Conservation (phyloP, 2,329 filamentous ascomycete genomes). For the Macrophomina phaseolina region DNA sequence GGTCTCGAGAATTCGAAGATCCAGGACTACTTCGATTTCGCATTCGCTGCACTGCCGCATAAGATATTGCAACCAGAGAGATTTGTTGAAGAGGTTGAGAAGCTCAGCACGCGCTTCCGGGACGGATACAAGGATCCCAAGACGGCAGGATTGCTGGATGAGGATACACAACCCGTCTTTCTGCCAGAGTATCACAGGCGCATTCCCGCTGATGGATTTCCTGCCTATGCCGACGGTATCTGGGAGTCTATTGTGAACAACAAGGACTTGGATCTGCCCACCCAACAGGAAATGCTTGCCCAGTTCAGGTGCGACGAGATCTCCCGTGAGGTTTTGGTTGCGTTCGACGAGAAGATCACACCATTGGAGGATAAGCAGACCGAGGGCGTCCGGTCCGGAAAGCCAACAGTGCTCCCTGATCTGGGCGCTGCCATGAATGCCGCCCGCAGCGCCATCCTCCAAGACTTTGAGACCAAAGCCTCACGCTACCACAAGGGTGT, state of each 20-base stretch:
- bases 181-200: conserved; percentile 92
- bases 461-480: conserved; percentile 87
- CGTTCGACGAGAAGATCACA: conserved; percentile 79
- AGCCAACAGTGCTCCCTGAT: conserved; percentile 72
- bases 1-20: conserved; percentile 89
- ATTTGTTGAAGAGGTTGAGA: conserved; percentile 80
- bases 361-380: conserved; percentile 88
- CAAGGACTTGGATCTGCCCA: conserved; percentile 95
- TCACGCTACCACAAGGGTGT: conserved; percentile 97
- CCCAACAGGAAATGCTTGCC: conserved; percentile 93
- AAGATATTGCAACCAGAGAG: conserved; percentile 95
- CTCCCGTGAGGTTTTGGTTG: conserved; percentile 80
- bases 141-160: conserved; percentile 66
- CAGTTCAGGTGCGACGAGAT: conserved; percentile 99
- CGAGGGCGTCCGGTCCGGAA: conserved; percentile 74
- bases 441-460: conserved; percentile 74
- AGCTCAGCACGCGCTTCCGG: conserved; percentile 80
- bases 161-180: conserved; percentile 80
- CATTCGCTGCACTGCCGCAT: conserved; percentile 92
- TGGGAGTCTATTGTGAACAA: conserved; percentile 99
- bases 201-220: conserved; percentile 97
- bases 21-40: conserved; percentile 98
- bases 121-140: conserved; percentile 77
- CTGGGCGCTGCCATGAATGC: conserved; percentile 75
- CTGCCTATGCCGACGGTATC: conserved; percentile 87